These are phyloP conservation scores for Podaxis sp. DNA, from an alignment of 768 basidiomycete genomes.

Conservation along the genomic window DNA sequence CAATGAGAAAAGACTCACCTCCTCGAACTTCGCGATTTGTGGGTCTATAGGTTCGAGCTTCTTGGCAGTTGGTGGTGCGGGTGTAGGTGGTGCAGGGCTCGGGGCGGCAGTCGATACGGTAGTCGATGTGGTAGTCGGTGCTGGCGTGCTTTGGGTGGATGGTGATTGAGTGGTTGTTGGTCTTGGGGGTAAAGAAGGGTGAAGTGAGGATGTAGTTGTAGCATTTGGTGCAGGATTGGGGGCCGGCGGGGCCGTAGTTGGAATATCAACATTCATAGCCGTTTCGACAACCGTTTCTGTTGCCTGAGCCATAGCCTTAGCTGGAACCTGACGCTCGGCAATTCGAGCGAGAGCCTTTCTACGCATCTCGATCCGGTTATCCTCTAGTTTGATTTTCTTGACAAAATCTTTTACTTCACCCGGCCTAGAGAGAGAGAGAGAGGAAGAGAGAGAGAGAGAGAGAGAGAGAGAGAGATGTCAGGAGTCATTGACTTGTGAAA, in stretches of 20 bases:
- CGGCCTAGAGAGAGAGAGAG: constrained; percentile 36
- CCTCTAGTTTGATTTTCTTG: constrained; percentile 65
- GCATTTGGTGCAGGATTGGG: constrained; percentile 25
- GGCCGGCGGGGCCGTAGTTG: constrained; percentile 13
- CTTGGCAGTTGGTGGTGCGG: constrained; percentile 20
- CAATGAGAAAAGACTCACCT: constrained; percentile 36
- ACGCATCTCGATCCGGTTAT: constrained; percentile 54
- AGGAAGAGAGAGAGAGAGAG: constrained; percentile 11
- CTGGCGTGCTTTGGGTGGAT: constrained; percentile 10
- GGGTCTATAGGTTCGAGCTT: constrained; percentile 32
- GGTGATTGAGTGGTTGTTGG: constrained; percentile 16
- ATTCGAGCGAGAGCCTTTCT: constrained; percentile 33
- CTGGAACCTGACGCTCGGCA: constrained; percentile 25
- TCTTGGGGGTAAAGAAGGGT: constrained; percentile 63
- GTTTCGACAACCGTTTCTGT: background rate
- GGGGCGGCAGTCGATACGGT: constrained; percentile 23
- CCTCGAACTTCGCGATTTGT: constrained; percentile 55
- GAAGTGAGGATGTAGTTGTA: constrained; percentile 40
- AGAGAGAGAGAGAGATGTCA: constrained; percentile 6
- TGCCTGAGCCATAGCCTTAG: background rate
- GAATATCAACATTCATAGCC: constrained; percentile 15
- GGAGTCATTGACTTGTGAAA: constrained; percentile 7
- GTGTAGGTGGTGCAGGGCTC: constrained; percentile 22
- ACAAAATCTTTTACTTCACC: constrained; percentile 74
- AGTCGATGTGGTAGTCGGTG: constrained; percentile 21